Percentiles rank a stretch among this genome's conserved stretches.
Evolutionary conservation across 768 basidiomycete genomes (phyloP).

Genomic region (Hemileccinum impolitum): DNA sequence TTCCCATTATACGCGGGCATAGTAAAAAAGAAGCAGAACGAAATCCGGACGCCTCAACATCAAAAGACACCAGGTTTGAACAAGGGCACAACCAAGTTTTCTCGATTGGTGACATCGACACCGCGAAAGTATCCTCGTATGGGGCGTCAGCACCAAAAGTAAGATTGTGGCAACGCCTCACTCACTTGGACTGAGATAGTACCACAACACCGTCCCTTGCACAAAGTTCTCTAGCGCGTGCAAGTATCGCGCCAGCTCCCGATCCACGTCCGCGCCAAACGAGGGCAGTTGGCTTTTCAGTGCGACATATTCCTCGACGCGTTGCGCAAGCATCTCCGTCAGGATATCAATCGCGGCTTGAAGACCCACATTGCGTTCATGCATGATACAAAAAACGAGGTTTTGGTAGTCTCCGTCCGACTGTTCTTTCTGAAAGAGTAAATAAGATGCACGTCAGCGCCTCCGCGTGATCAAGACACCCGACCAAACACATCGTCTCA

Average conservation of each 20-base stretch:
- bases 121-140: constrained; percentile 32
- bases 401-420: constrained; percentile 40
- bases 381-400: constrained; percentile 39
- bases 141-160: constrained; percentile 7
- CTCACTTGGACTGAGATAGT: constrained; percentile 39
- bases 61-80: constrained; percentile 26
- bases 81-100: constrained; percentile 28
- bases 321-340: constrained; percentile 36
- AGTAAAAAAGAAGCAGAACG: too few relatives aligned
- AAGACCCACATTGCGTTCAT: constrained; percentile 31
- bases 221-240: constrained; percentile 37
- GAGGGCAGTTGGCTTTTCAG: constrained; percentile 35
- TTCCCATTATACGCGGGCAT: too few relatives aligned
- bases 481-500: constrained; percentile 7
- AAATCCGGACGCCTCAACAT: neutral
- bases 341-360: constrained; percentile 35
- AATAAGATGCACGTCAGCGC: too few relatives aligned
- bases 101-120: constrained; percentile 30
- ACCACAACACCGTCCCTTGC: constrained; percentile 39
- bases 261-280: constrained; percentile 33
- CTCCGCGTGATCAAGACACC: too few relatives aligned
- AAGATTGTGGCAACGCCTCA: too few relatives aligned
- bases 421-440: constrained; percentile 35
- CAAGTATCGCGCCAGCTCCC: constrained; percentile 33
- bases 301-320: constrained; percentile 31